Base-by-base conservation (phyloP, 2,329 filamentous ascomycete species). In the Dactylellina parvicollis region DNA sequence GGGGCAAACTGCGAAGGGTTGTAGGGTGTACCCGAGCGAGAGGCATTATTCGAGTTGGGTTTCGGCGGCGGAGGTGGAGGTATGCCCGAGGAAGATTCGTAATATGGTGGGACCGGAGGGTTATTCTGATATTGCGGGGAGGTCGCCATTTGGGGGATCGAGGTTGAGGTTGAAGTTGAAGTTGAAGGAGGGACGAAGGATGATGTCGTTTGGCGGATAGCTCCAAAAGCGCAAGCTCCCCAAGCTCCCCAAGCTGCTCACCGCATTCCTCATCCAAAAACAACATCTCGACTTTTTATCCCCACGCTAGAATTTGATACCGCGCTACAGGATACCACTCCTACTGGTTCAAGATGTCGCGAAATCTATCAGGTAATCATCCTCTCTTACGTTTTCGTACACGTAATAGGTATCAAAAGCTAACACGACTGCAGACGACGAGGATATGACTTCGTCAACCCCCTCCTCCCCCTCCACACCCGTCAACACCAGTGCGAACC, bases 11-110 rank as follows among this genome's bases (percentile, higher is more conserved):
- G 82, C 26, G 82, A 80, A 50, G 81, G 77, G 50, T 59, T 75
- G 80, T 57, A 85, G 0, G 90, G 89, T 22, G 89, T 91, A 77
- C 86, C 85, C 75, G 87, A 84, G 74, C 89, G 87, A 42, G 77
- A 77, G 80, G 86, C 82, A 76, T 91, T 89, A 79, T 89, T 88
- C 80, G 86, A 89, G 76, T 83, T 85, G 14, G 89, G 88, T 79
- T 92, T 92, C 0, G 90, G 90, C 1, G 90, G 90, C 14, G 88
- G 89, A 7, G 88, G 85, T 0, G 90, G 90, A 24, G 90, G 89
- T 69, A 75, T 26, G 77, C 64, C 42, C 46, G 75, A 38, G 34
- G 60, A 22, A 57, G 65, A 57, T 49, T 75, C 47, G 59, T 74
- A 75, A 55, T 75, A 74, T 40, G 75, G 66, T 71, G 40, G 78